Base-by-base conservation (phyloP, 2,329 filamentous ascomycete species). In the Fusarium sublunatum region DNA sequence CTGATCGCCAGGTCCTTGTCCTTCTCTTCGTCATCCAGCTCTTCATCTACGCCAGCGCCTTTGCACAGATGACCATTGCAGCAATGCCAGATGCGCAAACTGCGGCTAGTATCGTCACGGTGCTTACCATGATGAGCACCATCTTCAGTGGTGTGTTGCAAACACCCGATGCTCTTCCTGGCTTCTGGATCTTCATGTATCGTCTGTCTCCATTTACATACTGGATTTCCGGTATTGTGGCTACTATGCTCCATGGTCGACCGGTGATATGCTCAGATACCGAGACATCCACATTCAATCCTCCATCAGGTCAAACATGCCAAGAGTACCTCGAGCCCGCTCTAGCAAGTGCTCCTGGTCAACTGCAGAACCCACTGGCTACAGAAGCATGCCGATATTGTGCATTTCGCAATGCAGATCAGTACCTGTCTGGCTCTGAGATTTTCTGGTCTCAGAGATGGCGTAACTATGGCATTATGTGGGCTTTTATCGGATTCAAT, bases 181-280 rank as follows among this genome's bases (percentile, higher is more conserved):
- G 85, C 0, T 92, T 92, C 78, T 93, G 90, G 90, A 86, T 86
- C 59, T 92, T 91, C 77, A 92, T 92, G 89, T 77, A 91, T 74
- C 82, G 86, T 25, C 79, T 86, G 10, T 87, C 83, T 0, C 88
- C 88, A 0, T 88, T 91, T 57, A 90, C 87, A 0, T 91, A 91
- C 74, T 86, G 82, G 81, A 86, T 92, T 55, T 81, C 82, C 2
- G 89, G 86, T 10, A 88, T 92, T 74, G 81, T 91, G 3, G 81
- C 86, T 2, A 90, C 88, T 0, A 84, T 89, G 72, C 78, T 93
- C 3, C 82, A 87, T 47, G 80, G 76, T 12, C 78, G 87, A 2
- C 38, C 70, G 0, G 81, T 90, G 15, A 61, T 69, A 0, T 91
- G 88, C 71, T 77, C 82, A 0, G 56, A 75, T 0, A 71, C 73